Percentiles rank a stretch among this genome's conserved stretches.
These are phyloP conservation scores for Kernera saxatilis DNA, from an alignment of 345 rosid species.

Conservation along the genomic window DNA sequence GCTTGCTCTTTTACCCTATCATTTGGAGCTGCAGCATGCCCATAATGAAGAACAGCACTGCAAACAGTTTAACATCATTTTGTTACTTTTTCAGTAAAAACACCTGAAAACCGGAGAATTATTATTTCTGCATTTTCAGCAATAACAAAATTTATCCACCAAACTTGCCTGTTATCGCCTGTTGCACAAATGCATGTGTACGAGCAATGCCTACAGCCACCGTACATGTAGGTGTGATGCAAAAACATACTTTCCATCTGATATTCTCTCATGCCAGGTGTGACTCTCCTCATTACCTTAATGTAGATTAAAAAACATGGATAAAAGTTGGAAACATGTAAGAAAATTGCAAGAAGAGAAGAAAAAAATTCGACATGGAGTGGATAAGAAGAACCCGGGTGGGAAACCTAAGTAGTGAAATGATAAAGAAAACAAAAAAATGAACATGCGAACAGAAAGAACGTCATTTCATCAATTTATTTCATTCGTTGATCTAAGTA, in stretches of 20 bases:
- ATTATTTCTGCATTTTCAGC: background rate
- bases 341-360: background rate
- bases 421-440: background rate
- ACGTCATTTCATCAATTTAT: background rate
- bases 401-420: background rate
- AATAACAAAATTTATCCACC: background rate
- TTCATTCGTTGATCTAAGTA: background rate
- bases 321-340: background rate
- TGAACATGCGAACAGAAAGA: background rate
- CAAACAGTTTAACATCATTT: background rate
- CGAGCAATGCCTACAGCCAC: conserved; percentile 94
- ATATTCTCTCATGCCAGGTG: conserved; percentile 74
- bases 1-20: conserved; percentile 53
- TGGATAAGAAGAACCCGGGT: background rate
- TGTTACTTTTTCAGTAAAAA: background rate
- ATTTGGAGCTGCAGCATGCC: conserved; percentile 99
- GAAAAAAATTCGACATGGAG: background rate
- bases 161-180: conserved; percentile 75
- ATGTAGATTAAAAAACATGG: background rate
- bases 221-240: conserved; percentile 89
- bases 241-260: conserved; percentile 93
- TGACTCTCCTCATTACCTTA: conserved; percentile 77
- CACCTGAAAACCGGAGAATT: background rate
- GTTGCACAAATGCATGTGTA: conserved; percentile 96
- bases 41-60: conserved; percentile 96